Base-by-base conservation (phyloP, 2,329 filamentous ascomycete species). In the Fusarium verticillioides region DNA sequence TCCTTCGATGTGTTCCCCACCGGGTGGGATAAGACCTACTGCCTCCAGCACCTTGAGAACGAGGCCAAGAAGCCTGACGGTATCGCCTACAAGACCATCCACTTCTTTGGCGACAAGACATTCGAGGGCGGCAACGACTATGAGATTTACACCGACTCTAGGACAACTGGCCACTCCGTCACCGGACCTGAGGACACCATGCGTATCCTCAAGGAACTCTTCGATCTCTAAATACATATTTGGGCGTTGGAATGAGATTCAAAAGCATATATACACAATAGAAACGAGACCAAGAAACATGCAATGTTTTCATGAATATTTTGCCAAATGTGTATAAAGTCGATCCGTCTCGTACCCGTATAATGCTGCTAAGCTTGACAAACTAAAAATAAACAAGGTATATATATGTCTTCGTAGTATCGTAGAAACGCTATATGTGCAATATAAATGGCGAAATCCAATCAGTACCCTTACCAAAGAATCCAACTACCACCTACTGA, bases 21-120 rank as follows among this genome's bases (percentile, higher is more conserved):
- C 5, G 96, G 96, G 80, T 99, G 96, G 96, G 96, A 99, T 86
- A 99, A 98, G 91, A 97, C 94, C 15, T 99, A 97, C 88, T 98
- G 95, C 86, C 87, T 98, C 76, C 87, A 90, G 78, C 95, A 98
- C 84, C 87, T 98, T 70, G 94, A 96, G 85, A 88, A 88, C 73
- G 95, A 98, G 83, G 91, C 92, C 73, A 85, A 88, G 84, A 87
- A 88, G 81, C 86, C 88, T 44, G 91, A 90, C 79, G 92, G 92
- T 71, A 86, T 97, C 72, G 85, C 91, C 30, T 98, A 96, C 87
- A 94, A 90, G 76, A 96, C 90, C 49, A 93, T 98, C 77, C 96
- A 98, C 87, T 98, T 98, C 89, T 99, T 98, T 79, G 96, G 96
- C 75, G 96, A 99, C 88, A 99, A 98, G 91, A 94, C 94, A 32